Percentiles rank a stretch among this genome's conserved stretches.
phyloP scores from a whole-genome alignment of 1,284 basidiomycete genomes.

The Puccinia hordei region DNA sequence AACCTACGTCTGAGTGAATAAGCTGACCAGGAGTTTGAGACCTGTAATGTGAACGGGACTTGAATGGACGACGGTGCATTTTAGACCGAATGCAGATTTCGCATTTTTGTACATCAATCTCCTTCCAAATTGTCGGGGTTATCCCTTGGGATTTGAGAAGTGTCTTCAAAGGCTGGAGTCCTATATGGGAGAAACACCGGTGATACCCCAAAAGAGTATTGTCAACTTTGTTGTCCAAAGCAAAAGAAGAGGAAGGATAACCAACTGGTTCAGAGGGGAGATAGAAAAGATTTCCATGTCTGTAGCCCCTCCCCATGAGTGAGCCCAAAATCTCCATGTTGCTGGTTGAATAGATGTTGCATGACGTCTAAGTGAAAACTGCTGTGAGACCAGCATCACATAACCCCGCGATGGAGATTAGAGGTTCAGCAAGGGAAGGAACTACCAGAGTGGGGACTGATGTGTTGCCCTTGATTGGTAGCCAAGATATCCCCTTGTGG shows the following conservation, averaged over 20 bases:
- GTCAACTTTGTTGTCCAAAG: too few species aligned
- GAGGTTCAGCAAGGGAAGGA: not conserved
- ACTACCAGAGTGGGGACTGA: not conserved
- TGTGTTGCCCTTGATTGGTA: not conserved
- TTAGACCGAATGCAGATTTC: not conserved
- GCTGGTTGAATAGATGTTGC: too few species aligned
- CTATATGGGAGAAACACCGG: not conserved
- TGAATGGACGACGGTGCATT: not conserved
- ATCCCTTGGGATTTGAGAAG: not conserved
- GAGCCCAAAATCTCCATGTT: not conserved
- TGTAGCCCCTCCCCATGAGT: not conserved
- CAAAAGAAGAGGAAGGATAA: not conserved
- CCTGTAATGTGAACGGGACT: not conserved
- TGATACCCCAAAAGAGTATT: too few species aligned
- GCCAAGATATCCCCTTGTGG: not conserved
- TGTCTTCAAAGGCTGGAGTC: not conserved
- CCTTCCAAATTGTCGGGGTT: not conserved
- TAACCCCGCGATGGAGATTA: too few species aligned
- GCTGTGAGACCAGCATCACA: slow-evolving; percentile 2
- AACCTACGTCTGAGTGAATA: slow-evolving; percentile 1
- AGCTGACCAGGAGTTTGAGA: not conserved
- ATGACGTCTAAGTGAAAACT: not conserved
- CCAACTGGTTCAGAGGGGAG: too few species aligned
- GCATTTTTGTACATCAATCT: not conserved
- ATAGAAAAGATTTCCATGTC: too few species aligned